phyloP scores from a whole-genome alignment of 2,329 filamentous ascomycete species.

The Verticillium zaregamsianum region DNA sequence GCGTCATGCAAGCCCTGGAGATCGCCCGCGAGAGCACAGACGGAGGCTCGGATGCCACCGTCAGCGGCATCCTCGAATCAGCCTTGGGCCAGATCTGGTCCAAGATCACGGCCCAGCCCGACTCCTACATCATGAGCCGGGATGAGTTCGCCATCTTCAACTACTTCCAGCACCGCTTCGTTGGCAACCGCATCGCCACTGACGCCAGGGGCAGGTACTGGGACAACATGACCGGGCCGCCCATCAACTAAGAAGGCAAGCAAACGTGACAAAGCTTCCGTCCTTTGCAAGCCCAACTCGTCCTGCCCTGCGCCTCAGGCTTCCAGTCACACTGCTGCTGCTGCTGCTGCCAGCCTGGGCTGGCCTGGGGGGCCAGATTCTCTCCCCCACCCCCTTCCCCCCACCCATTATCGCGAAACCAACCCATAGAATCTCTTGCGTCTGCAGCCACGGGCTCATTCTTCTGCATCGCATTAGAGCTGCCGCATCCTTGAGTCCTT shows the following conservation, averaged over 20 bases:
- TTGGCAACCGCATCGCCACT: slow-evolving; percentile 43
- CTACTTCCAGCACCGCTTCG: slow-evolving; percentile 69
- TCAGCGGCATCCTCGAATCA: slow-evolving; percentile 61
- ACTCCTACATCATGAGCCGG: slow-evolving; percentile 67
- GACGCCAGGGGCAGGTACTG: slow-evolving; percentile 49
- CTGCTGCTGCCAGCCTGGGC: not conserved
- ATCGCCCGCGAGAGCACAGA: slow-evolving; percentile 70
- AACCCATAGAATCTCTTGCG: not conserved
- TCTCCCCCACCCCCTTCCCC: not conserved
- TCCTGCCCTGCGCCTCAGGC: not conserved
- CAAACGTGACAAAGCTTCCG: not conserved
- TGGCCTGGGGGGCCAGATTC: not conserved
- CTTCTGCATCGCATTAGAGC: not conserved
- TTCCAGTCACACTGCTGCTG: not conserved
- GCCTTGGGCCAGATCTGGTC: slow-evolving; percentile 63
- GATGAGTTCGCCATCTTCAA: slow-evolving; percentile 87
- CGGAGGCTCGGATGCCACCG: slow-evolving; percentile 56
- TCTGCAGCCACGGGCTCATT: not conserved
- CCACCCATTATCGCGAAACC: not conserved
- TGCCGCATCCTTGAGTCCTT: not conserved
- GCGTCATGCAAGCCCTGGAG: slow-evolving; percentile 65
- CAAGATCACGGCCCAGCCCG: slow-evolving; percentile 59
- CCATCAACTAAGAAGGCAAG: not conserved
- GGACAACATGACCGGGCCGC: slow-evolving; percentile 33
- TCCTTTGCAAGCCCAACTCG: not conserved